phyloP scores from a whole-genome alignment of 2,329 filamentous ascomycete genomes.

The Fusarium compactum region DNA sequence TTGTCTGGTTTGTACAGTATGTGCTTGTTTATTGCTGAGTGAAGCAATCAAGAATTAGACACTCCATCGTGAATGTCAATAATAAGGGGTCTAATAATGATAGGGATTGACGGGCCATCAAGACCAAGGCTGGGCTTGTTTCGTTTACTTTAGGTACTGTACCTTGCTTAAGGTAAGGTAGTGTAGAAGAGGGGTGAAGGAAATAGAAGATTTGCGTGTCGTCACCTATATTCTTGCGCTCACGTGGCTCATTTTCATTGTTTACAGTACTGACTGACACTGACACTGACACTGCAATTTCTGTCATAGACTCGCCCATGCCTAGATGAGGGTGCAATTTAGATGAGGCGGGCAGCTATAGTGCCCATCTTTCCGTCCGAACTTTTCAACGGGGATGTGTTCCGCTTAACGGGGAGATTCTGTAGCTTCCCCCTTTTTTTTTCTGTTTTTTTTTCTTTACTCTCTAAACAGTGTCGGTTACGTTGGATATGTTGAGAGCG shows the following conservation, averaged over 20 bases:
- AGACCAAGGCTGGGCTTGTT: slow-evolving; percentile 14
- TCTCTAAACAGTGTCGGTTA: slow-evolving; percentile 23
- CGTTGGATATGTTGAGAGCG: slow-evolving; percentile 31
- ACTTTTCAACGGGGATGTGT: slow-evolving; percentile 29
- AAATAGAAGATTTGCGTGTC: slow-evolving; percentile 35
- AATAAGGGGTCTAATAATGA: slow-evolving; percentile 17
- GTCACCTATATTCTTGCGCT: slow-evolving; percentile 31
- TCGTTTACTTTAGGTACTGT: slow-evolving; percentile 23
- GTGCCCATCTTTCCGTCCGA: slow-evolving; percentile 12
- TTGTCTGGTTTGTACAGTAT: not conserved
- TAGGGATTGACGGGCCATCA: slow-evolving; percentile 23
- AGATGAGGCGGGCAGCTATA: slow-evolving; percentile 29
- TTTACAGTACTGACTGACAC: slow-evolving; percentile 25
- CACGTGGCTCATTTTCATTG: slow-evolving; percentile 33
- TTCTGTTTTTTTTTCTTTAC: not conserved
- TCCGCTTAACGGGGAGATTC: slow-evolving; percentile 24
- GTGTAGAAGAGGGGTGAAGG: slow-evolving; percentile 42
- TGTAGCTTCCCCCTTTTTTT: slow-evolving; percentile 18
- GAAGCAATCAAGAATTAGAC: not conserved
- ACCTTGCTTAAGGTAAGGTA: not conserved
- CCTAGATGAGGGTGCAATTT: slow-evolving; percentile 15
- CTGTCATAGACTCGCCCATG: slow-evolving; percentile 5
- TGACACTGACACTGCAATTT: slow-evolving; percentile 13
- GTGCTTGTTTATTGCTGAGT: slow-evolving; percentile 14
- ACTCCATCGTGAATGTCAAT: slow-evolving; percentile 12